Percentiles rank a stretch among this genome's conserved stretches.
Evolutionary conservation across 495 filamentous ascomycete genomes (phyloP).

Genomic region (Evernia prunastri): DNA sequence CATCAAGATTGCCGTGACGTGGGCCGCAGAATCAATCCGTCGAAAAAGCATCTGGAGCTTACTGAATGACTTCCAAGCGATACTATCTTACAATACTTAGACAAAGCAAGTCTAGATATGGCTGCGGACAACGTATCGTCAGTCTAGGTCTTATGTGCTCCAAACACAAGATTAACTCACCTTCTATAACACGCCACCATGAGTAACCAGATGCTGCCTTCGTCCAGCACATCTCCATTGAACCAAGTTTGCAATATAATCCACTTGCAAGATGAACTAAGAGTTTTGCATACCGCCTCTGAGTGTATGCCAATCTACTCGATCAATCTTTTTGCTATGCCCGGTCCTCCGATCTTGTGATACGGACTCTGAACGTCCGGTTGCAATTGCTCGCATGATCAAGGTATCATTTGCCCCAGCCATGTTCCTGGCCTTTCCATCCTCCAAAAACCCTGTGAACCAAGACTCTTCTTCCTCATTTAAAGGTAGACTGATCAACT

Average conservation of each 20-base stretch:
- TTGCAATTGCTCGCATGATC: slow-evolving; percentile 58
- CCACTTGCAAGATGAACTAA: background rate
- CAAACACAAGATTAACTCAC: background rate
- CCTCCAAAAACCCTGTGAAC: slow-evolving; percentile 58
- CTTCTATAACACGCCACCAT: background rate
- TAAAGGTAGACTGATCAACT: slow-evolving; percentile 65
- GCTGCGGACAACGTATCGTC: background rate
- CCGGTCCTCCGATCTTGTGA: slow-evolving; percentile 14
- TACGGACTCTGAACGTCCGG: slow-evolving; percentile 30
- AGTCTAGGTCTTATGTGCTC: background rate
- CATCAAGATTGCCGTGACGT: background rate
- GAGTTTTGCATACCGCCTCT: slow-evolving; percentile 12
- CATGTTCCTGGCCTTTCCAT: slow-evolving; percentile 54
- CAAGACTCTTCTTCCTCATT: slow-evolving; percentile 62
- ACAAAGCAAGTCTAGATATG: background rate
- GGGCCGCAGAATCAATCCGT: background rate
- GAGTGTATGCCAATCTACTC: slow-evolving; percentile 46
- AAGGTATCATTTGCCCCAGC: slow-evolving; percentile 61
- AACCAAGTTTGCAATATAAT: background rate
- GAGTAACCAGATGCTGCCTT: background rate
- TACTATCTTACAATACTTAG: background rate
- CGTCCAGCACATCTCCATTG: background rate
- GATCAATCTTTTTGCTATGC: slow-evolving; percentile 45
- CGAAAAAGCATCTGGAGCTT: background rate
- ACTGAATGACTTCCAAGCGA: background rate